Evolutionary conservation across 768 basidiomycete genomes (phyloP), one percentile per base, ranked within the genome.

Genomic region (Kwoniella dendrophila): DNA sequence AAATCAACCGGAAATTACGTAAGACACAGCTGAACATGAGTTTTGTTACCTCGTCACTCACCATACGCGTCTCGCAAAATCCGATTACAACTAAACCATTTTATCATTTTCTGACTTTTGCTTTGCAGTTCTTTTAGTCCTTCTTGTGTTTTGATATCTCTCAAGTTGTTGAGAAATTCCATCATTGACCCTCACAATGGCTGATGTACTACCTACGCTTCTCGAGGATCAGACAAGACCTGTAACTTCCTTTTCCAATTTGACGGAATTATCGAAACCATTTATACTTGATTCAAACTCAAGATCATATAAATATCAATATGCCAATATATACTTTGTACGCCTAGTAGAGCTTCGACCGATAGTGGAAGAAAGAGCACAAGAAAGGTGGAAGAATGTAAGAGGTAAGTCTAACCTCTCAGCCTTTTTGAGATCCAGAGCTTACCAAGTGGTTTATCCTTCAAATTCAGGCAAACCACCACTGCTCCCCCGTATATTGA

Each of bases 291-390:
- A 74, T 55, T 58, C 73, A 2, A 61, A 63, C 22, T 58, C 68
- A 14, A 34, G 74, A 63, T 84, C 84, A 11, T 88, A 87, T 79
- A 84, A 80, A 67, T 83, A 87, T 68, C 87, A 89, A 70, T 89
- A 87, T 77, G 84, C 88, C 1, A 88, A 87, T 71, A 84, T 89
- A 36, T 89, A 89, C 79, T 89, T 86, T 68, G 81, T 84, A 2
- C 75, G 88, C 33, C 81, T 89, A 22, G 80, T 82, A 24, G 75
- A 82, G 65, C 78, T 88, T 8, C 79, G 84, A 45, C 70, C 74
- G 29, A 79, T 81, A 6, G 84, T 88, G 11, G 81, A 83, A 41
- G 75, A 82, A 45, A 80, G 80, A 16, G 88, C 88, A 3, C 69
- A 66, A 40, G 79, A 78, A 53, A 79, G 80, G 64, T 89, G 88